Conservation (phyloP, 768 basidiomycete species). For the Amanita polypyramis region DNA sequence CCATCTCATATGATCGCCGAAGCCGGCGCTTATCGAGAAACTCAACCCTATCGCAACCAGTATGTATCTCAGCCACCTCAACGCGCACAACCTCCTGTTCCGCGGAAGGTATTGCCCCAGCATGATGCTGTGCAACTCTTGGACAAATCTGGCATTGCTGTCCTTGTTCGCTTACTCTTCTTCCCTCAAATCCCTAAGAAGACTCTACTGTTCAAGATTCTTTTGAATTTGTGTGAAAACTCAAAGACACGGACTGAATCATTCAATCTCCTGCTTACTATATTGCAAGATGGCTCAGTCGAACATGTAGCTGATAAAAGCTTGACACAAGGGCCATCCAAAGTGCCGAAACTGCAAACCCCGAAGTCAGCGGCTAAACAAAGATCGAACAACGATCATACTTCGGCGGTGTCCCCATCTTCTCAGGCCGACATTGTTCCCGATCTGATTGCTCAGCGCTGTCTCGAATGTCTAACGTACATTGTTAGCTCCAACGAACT, state of each 20-base stretch:
- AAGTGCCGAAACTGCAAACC: conserved; percentile 38
- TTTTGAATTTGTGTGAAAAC: conserved; percentile 95
- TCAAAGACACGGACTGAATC: conserved; percentile 82
- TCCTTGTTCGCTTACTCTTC: conserved; percentile 87
- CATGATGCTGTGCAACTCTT: conserved; percentile 91
- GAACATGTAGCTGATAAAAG: conserved; percentile 88
- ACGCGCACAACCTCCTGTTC: conserved; percentile 19
- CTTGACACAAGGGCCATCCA: conserved; percentile 84
- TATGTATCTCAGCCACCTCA: conserved; percentile 20
- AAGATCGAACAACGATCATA: conserved; percentile 43
- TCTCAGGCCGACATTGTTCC: conserved; percentile 75
- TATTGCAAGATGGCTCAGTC: conserved; percentile 90
- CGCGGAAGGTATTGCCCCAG: conserved; percentile 42
- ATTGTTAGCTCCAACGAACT: conserved; percentile 80
- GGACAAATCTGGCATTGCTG: conserved; percentile 82
- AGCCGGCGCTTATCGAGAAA: conserved; percentile 63
- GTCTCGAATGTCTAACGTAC: conserved; percentile 81
- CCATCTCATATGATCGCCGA: conserved; percentile 85
- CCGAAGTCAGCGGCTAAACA: conserved; percentile 65
- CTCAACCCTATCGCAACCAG: conserved; percentile 24
- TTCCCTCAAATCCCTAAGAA: conserved; percentile 90
- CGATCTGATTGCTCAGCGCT: conserved; percentile 88
- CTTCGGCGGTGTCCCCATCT: conserved; percentile 36
- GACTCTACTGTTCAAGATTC: conserved; percentile 75
- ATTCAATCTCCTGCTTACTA: conserved; percentile 88